phyloP scores from a whole-genome alignment of 768 basidiomycete genomes.

The Boletus barrowsii region DNA sequence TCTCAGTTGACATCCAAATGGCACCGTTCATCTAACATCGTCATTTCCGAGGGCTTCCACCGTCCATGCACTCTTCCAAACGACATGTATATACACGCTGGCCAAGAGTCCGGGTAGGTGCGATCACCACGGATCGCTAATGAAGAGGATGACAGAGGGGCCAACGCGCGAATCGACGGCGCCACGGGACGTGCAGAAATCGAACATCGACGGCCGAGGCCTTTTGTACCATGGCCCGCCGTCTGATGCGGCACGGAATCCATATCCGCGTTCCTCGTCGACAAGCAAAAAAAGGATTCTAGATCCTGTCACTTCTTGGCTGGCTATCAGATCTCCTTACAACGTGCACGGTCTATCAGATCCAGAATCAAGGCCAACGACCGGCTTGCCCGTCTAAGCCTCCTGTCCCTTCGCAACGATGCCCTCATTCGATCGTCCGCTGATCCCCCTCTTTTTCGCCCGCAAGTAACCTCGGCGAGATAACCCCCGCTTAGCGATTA shows the following conservation, averaged over 20 bases:
- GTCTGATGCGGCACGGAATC: not conserved
- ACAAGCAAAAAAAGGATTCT: not conserved
- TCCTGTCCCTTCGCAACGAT: not conserved
- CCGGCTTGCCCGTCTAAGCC: not conserved
- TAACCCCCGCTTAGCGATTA: conserved; percentile 1
- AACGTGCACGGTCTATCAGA: not conserved
- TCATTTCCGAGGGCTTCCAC: conserved; percentile 14
- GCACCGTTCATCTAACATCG: not conserved
- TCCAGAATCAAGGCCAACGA: not conserved
- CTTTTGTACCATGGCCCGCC: not conserved
- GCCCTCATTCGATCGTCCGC: not conserved
- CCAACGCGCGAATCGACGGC: conserved; percentile 16
- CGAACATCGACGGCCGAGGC: not conserved
- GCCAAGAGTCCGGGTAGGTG: not conserved
- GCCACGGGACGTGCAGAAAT: conserved; percentile 1
- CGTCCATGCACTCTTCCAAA: not conserved
- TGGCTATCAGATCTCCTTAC: conserved; percentile 2
- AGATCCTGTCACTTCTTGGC: not conserved
- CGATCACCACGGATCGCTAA: conserved; percentile 15
- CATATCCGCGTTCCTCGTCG: conserved; percentile 18
- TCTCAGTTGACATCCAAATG: not conserved
- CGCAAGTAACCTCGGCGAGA: not conserved
- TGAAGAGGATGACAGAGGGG: not conserved
- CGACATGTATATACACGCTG: not conserved
- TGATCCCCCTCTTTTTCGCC: conserved; percentile 1